Evolutionary conservation across 208 protist genomes (phyloP).

Genomic region (Leptomonas pyrrhocoris): DNA sequence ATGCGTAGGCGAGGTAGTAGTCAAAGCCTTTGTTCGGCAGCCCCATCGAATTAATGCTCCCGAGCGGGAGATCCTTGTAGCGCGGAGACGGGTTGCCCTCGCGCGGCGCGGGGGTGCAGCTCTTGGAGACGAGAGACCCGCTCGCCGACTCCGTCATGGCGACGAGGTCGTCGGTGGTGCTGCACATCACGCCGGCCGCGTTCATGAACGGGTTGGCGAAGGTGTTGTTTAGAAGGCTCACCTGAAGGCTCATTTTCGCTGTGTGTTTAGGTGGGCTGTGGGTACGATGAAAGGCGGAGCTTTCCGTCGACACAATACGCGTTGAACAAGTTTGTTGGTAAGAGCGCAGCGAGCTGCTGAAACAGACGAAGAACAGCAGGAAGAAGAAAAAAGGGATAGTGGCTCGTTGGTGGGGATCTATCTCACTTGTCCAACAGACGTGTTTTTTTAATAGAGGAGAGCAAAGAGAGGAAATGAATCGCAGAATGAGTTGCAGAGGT

Average conservation of each 20-base stretch:
- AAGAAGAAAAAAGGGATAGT: no score
- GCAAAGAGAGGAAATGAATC: no score
- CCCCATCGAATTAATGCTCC: constrained; percentile 91
- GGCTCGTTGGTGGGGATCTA: no score
- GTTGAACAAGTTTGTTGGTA: no score
- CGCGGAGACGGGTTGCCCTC: constrained; percentile 86
- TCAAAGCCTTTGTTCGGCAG: constrained; percentile 87
- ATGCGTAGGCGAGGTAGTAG: constrained; percentile 74
- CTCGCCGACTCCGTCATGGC: constrained; percentile 61
- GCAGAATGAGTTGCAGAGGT: no score
- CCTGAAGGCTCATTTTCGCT: constrained; percentile 66
- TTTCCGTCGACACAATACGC: no score
- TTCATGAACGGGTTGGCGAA: constrained; percentile 92
- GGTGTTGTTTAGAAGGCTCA: constrained; percentile 55
- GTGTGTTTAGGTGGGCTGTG: constrained; percentile 4
- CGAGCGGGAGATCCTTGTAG: constrained; percentile 68
- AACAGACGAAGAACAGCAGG: no score
- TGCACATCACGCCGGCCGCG: constrained; percentile 84
- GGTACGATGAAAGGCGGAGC: neutral
- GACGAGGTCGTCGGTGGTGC: constrained; percentile 59
- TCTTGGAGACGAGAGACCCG: constrained; percentile 86
- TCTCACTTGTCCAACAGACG: no score
- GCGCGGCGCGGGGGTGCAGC: constrained; percentile 68
- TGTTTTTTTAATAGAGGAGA: no score
- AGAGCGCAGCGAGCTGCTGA: no score